phyloP scores from a whole-genome alignment of 2,329 filamentous ascomycete species.

The Colletotrichum coccodes region DNA sequence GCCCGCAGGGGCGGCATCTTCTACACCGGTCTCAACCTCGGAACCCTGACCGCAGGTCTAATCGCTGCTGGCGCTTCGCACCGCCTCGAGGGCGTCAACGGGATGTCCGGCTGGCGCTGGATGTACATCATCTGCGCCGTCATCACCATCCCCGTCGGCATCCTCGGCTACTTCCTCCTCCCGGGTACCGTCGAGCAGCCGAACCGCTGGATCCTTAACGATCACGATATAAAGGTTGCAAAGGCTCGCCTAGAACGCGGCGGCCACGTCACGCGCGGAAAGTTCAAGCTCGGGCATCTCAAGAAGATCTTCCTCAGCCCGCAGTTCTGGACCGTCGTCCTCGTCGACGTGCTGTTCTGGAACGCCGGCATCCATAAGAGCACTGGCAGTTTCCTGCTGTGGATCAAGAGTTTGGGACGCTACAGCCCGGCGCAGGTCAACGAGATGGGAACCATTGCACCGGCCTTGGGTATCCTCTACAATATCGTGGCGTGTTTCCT shows the following conservation, averaged over 20 bases:
- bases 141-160: slow-evolving; percentile 53
- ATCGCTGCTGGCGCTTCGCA: slow-evolving; percentile 56
- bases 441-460: slow-evolving; percentile 50
- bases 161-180: slow-evolving; percentile 51
- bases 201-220: slow-evolving; percentile 41
- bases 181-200: slow-evolving; percentile 42
- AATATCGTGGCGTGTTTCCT: slow-evolving; percentile 26
- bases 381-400: slow-evolving; percentile 47
- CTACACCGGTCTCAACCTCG: slow-evolving; percentile 53
- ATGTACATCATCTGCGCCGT: slow-evolving; percentile 56
- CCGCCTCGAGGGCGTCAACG: slow-evolving; percentile 51
- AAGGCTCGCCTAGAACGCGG: slow-evolving; percentile 45
- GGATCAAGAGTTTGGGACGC: slow-evolving; percentile 52
- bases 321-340: slow-evolving; percentile 48
- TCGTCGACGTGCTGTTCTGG: slow-evolving; percentile 56
- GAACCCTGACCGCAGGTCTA: slow-evolving; percentile 55
- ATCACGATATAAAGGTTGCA: slow-evolving; percentile 39
- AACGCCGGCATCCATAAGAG: slow-evolving; percentile 55
- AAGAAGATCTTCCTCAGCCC: slow-evolving; percentile 49
- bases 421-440: slow-evolving; percentile 60
- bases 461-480: slow-evolving; percentile 21
- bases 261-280: slow-evolving; percentile 52
- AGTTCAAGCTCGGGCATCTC: slow-evolving; percentile 44
- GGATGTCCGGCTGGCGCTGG: slow-evolving; percentile 57
- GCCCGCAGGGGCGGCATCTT: slow-evolving; percentile 52